Evolutionary conservation across 768 basidiomycete species (phyloP).

Genomic region (Kondoa malvinella): DNA sequence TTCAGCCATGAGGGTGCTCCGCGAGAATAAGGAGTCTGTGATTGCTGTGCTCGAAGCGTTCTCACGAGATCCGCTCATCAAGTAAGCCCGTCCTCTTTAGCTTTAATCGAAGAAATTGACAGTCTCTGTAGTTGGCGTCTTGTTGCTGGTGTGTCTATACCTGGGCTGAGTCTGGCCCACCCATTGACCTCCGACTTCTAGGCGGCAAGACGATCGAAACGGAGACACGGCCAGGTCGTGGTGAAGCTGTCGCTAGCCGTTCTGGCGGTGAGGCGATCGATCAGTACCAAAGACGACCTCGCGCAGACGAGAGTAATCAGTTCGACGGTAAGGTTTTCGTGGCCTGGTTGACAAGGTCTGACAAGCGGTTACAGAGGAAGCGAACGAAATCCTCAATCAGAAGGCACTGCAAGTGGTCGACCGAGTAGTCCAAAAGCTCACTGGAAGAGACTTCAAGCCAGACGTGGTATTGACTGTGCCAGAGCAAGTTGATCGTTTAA

Average conservation of each 20-base stretch:
- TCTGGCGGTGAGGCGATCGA: not conserved
- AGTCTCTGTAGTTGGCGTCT: constrained; percentile 22
- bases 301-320: constrained; percentile 69
- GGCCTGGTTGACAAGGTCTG: not conserved
- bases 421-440: constrained; percentile 86
- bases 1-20: constrained; percentile 89
- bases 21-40: constrained; percentile 94
- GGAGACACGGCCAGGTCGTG: not conserved
- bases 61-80: constrained; percentile 94
- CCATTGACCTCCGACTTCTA: not conserved
- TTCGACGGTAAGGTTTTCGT: constrained; percentile 50
- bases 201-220: constrained; percentile 1
- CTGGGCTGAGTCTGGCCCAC: not conserved
- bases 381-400: constrained; percentile 74
- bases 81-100: constrained; percentile 52
- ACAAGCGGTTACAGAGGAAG: constrained; percentile 41
- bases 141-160: not conserved
- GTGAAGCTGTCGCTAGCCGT: not conserved
- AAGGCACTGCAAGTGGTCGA: constrained; percentile 80
- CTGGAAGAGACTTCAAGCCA: constrained; percentile 86
- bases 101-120: not conserved
- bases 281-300: constrained; percentile 10
- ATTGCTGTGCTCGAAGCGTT: constrained; percentile 98
- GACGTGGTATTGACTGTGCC: constrained; percentile 54
- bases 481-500: constrained; percentile 78